phyloP scores from a whole-genome alignment of 495 filamentous ascomycete species.

The Thermothielavioides terrestris region DNA sequence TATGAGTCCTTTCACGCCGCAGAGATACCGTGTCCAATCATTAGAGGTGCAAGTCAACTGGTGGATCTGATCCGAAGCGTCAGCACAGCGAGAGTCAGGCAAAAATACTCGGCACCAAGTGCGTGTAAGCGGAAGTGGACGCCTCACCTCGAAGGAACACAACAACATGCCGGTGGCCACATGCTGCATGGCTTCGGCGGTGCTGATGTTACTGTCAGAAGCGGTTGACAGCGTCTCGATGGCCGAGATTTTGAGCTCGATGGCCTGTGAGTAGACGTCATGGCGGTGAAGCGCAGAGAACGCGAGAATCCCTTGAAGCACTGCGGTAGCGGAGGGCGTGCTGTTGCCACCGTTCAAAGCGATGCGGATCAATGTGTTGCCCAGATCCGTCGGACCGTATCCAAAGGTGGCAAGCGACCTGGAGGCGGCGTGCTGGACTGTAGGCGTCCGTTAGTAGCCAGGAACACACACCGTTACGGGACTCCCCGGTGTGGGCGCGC shows the following conservation, averaged over 20 bases:
- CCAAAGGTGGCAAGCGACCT: constrained; percentile 21
- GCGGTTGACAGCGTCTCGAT: constrained; percentile 18
- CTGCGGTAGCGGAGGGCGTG: constrained; percentile 15
- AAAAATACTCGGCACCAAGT: too few species aligned
- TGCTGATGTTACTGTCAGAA: constrained; percentile 3
- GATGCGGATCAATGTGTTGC: constrained; percentile 21
- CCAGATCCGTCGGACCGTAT: constrained; percentile 13
- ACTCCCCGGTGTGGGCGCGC: background rate
- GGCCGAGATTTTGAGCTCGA: constrained; percentile 26
- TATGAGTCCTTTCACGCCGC: constrained; percentile 20
- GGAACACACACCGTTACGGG: background rate
- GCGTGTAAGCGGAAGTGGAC: too few species aligned
- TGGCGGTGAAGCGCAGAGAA: constrained; percentile 26
- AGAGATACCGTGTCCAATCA: constrained; percentile 22
- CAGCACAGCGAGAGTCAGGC: background rate
- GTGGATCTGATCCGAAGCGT: constrained; percentile 1
- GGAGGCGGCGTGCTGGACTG: constrained; percentile 8
- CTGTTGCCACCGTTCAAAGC: constrained; percentile 16
- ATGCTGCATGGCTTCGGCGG: constrained; percentile 26
- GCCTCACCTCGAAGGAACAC: constrained; percentile 29
- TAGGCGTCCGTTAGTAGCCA: background rate
- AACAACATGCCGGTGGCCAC: constrained; percentile 32
- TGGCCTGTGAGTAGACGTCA: constrained; percentile 21
- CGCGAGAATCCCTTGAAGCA: constrained; percentile 24
- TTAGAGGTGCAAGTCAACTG: constrained; percentile 18